Conservation (phyloP, 108 stramenopile genomes). For the Aureococcus anophagefferens region DNA sequence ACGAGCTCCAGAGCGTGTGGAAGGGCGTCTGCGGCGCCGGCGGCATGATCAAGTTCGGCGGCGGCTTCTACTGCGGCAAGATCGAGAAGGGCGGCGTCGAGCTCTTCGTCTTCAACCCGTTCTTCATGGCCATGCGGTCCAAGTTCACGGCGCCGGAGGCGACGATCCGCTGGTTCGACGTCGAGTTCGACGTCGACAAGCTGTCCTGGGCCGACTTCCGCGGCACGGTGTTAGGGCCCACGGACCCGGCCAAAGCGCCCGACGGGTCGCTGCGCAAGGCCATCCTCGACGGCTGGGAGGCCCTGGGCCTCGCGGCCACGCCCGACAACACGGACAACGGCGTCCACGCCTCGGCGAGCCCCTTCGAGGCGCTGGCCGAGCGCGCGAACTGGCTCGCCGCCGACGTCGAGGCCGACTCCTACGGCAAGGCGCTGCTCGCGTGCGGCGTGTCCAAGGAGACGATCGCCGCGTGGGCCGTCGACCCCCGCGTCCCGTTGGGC, state of each 20-base stretch:
- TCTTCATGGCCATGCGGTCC: slow-evolving; percentile 28
- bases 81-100: slow-evolving; percentile 6
- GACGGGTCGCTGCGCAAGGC: slow-evolving; percentile 4
- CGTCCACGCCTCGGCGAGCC: slow-evolving; percentile 22
- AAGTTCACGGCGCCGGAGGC: slow-evolving; percentile 12
- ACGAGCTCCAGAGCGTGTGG: slow-evolving; percentile 13
- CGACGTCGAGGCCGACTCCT: slow-evolving; percentile 8
- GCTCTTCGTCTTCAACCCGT: slow-evolving; percentile 20
- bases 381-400: slow-evolving; percentile 23
- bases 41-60: slow-evolving; percentile 29
- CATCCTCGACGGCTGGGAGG: slow-evolving; percentile 7
- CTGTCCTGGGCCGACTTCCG: slow-evolving; percentile 30
- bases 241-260: slow-evolving; percentile 18
- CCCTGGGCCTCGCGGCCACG: slow-evolving; percentile 4
- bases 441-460: slow-evolving; percentile 12
- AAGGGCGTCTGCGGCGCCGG: slow-evolving; percentile 1
- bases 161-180: slow-evolving; percentile 10
- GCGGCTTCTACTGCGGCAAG: slow-evolving; percentile 34
- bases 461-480: slow-evolving; percentile 2
- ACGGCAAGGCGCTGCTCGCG: slow-evolving; percentile 3
- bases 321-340: slow-evolving; percentile 17
- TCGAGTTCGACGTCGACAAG: slow-evolving; percentile 1
- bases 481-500: slow-evolving; percentile 30
- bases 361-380: slow-evolving; percentile 28
- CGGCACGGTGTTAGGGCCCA: slow-evolving; percentile 19